These are phyloP conservation scores for Alternaria arborescens DNA, from an alignment of 2,329 filamentous ascomycete genomes.

Conservation along the genomic window DNA sequence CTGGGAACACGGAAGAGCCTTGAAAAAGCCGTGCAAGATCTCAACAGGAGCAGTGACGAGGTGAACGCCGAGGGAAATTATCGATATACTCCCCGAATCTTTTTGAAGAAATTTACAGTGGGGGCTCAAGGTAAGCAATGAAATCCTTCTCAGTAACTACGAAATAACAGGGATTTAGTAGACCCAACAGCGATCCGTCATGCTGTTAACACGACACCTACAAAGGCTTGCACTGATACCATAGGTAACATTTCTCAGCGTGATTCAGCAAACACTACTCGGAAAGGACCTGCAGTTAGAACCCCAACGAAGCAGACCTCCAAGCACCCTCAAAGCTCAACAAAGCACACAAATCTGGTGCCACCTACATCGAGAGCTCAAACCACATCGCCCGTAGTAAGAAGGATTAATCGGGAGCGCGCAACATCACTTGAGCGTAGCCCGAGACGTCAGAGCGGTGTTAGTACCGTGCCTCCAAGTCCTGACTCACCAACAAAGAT, in stretches of 20 bases:
- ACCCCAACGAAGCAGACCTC: neutral
- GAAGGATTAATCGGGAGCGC: constrained; percentile 6
- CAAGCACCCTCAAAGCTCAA: neutral
- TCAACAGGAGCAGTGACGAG: constrained; percentile 16
- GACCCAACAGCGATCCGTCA: constrained; percentile 10
- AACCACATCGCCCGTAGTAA: constrained; percentile 4
- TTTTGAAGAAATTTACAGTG: constrained; percentile 24
- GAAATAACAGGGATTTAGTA: constrained; percentile 1
- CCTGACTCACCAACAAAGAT: neutral
- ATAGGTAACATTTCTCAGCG: neutral
- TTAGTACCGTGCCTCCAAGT: constrained; percentile 10
- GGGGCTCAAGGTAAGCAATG: constrained; percentile 9
- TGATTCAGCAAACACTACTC: neutral
- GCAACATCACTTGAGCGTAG: constrained; percentile 6
- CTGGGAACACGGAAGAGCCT: constrained; percentile 12
- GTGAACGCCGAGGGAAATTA: constrained; percentile 2
- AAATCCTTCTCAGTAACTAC: neutral
- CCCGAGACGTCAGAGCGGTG: constrained; percentile 14
- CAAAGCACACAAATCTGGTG: neutral
- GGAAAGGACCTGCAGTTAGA: neutral
- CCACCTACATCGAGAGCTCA: neutral
- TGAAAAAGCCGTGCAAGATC: constrained; percentile 13
- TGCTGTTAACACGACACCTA: constrained; percentile 22
- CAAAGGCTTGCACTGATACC: neutral
- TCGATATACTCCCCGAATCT: constrained; percentile 31